A percentile compares a stretch with the other conserved stretches of the same genome.
phyloP scores from a whole-genome alignment of 495 filamentous ascomycete genomes.

The Staphylotrichum tortipilum region DNA sequence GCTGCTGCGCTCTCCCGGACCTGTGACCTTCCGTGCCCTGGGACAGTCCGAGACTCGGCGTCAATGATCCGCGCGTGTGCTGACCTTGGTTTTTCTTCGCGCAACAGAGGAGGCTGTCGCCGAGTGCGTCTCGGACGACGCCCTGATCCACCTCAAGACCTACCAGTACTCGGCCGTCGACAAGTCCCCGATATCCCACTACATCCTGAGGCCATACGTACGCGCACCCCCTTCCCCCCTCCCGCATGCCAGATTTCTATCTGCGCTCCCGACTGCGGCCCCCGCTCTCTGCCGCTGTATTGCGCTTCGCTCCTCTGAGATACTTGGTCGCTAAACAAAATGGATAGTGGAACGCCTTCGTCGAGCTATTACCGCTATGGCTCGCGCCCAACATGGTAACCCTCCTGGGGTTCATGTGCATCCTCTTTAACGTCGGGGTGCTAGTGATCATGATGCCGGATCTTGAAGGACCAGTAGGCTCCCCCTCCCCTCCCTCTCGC shows the following conservation, averaged over 20 bases:
- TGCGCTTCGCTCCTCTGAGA: no score
- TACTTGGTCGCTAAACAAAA: background rate
- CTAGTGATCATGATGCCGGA: constrained; percentile 82
- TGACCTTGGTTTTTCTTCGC: constrained; percentile 1
- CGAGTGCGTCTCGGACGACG: constrained; percentile 52
- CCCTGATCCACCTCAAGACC: constrained; percentile 72
- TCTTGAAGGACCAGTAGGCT: constrained; percentile 75
- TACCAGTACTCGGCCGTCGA: constrained; percentile 98
- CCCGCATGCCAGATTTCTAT: background rate
- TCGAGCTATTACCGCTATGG: constrained; percentile 87
- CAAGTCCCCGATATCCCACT: constrained; percentile 87
- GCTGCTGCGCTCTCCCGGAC: background rate
- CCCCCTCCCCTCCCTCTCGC: background rate
- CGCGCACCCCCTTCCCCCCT: constrained; percentile 24
- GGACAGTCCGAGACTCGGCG: no score
- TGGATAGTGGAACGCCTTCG: constrained; percentile 89
- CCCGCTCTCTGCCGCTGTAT: no score
- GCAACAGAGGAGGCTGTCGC: constrained; percentile 40
- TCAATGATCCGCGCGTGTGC: background rate
- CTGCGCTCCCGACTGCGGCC: no score
- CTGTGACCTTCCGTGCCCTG: no score
- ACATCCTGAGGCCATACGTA: constrained; percentile 94
- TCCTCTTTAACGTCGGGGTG: constrained; percentile 74
- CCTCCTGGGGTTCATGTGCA: constrained; percentile 88
- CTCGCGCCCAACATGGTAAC: constrained; percentile 97